Base-by-base conservation (phyloP, 768 basidiomycete species). In the Russula sp. region DNA sequence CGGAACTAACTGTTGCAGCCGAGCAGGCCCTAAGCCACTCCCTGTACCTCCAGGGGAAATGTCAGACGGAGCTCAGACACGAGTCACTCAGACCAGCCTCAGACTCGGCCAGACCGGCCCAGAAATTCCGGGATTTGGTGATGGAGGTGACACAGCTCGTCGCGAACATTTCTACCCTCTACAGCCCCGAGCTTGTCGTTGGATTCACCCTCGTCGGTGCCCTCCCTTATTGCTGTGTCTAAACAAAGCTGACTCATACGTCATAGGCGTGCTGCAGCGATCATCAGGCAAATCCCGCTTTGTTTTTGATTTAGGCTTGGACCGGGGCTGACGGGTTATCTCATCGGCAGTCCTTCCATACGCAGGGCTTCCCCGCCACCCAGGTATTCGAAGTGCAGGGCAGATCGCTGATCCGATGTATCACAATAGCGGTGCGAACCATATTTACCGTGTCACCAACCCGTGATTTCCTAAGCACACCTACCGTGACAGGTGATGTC, bases 321-420 rank as follows among this genome's bases (percentile, higher is more conserved):
- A 20, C 18, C 45, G 48, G 32, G 14, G 14, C 51, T 57, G 50
- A 60, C 53, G n/a, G 8, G 22, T 39, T n/a, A 22, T 56, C 59
- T 32, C 51, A 48, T 39, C 55, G 6, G 6, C 61, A 92, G 87
- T 86, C 87, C 39, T 91, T 92, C 82, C 81, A 88, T 64, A 76
- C 86, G 57, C 85, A 87, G 70, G 94, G 93, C 16, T 95, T 86
- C 78, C 85, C 93, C 7, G 82, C 94, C 0, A 91, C 91, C 0
- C 88, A 91, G 68, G 83, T 96, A 18, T 96, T 94, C 70, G 94
- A 95, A 70, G 91, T 50, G 89, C 87, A 0, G 93, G 91, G 6
- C 84, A 82, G 10, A 93, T 97, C 70, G 85, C 80, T 16, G 93
- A 94, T 72, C 91, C 91, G 10, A 90, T 89, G 87, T 94, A 93